phyloP scores from a whole-genome alignment of 495 filamentous ascomycete species.

The Penicillium riverlandense region DNA sequence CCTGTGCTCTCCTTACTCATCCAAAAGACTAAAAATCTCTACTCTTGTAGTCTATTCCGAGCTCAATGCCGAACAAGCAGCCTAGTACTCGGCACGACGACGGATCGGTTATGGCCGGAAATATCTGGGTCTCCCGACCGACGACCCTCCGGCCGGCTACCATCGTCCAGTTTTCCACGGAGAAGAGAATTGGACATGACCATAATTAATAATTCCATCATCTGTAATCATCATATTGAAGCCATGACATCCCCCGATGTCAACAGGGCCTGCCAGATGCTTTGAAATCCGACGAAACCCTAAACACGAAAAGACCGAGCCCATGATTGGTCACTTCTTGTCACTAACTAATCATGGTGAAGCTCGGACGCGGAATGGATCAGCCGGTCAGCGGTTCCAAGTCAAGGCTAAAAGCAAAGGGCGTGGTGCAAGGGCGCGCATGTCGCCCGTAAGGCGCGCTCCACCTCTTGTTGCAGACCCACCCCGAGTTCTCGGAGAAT shows the following conservation, averaged over 20 bases:
- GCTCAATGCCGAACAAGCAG: not conserved
- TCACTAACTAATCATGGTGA: no score
- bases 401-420: no score
- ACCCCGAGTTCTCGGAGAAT: not conserved
- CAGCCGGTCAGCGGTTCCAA: not conserved
- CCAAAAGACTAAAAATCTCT: no score
- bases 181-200: constrained; percentile 2
- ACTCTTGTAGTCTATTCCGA: not conserved
- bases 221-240: not conserved
- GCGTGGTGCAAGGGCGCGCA: constrained; percentile 12
- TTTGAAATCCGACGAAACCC: constrained; percentile 1
- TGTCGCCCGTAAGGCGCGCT: constrained; percentile 17
- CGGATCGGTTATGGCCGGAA: constrained; percentile 20
- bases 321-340: not conserved
- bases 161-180: constrained; percentile 11
- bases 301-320: not conserved
- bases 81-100: not conserved
- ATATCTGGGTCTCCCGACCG: constrained; percentile 14
- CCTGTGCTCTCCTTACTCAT: no score
- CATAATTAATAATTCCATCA: not conserved
- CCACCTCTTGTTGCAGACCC: constrained; percentile 11
- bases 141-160: constrained; percentile 1
- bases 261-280: not conserved
- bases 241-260: not conserved
- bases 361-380: not conserved